phyloP scores from a whole-genome alignment of 495 filamentous ascomycete species.

The Lichenothelia convexa region DNA sequence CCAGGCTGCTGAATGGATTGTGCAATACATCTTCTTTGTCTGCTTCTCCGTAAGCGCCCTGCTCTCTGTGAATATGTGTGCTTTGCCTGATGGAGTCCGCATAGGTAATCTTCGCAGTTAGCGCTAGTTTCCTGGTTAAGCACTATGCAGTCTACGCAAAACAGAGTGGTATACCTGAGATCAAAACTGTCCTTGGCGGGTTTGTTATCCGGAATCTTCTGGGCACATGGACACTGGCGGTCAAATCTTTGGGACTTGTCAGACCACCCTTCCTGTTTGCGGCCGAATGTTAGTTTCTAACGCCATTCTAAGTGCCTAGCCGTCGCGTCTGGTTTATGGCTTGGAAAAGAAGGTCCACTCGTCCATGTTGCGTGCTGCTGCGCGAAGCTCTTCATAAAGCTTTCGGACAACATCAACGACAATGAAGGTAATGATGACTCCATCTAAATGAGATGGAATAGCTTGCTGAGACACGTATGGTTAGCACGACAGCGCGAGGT shows the following conservation, averaged over 20 bases:
- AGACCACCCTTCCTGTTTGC: constrained; percentile 11
- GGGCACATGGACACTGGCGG: constrained; percentile 79
- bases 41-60: constrained; percentile 47
- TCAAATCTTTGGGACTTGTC: constrained; percentile 84
- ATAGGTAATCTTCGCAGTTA: constrained; percentile 55
- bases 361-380: constrained; percentile 98
- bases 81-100: constrained; percentile 5
- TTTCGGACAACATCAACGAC: constrained; percentile 60
- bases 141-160: constrained; percentile 75
- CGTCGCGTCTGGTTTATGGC: constrained; percentile 89
- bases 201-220: constrained; percentile 87
- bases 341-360: constrained; percentile 94
- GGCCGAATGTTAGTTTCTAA: background rate
- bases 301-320: constrained; percentile 49
- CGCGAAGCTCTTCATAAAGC: constrained; percentile 86
- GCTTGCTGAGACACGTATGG: constrained; percentile 4
- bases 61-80: background rate
- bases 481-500: constrained; percentile 85
- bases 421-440: constrained; percentile 63
- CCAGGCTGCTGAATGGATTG: constrained; percentile 49
- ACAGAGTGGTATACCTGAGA: constrained; percentile 94
- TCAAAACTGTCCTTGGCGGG: constrained; percentile 89
- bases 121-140: constrained; percentile 63
- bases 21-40: constrained; percentile 76
- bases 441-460: background rate